Percentiles rank a stretch among this genome's conserved stretches.
Conservation (phyloP, 192 early-diverging fungal genomes). For the Geranomyces michiganensis region DNA sequence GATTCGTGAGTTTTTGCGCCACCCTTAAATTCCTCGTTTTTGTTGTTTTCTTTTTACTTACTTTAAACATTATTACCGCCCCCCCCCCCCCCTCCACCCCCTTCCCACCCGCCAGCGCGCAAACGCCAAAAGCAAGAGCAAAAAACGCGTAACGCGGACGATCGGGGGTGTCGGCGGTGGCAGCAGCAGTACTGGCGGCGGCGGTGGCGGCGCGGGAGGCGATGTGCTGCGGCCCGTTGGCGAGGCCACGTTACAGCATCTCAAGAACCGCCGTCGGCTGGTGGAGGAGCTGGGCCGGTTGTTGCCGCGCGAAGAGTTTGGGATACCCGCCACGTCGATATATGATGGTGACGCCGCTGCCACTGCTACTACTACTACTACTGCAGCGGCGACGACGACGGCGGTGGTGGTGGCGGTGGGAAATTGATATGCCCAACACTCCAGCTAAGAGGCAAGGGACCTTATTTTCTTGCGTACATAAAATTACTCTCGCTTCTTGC, state of each 20-base stretch:
- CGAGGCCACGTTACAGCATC: constrained; percentile 38
- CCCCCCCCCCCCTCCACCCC: background rate
- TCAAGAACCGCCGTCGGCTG: constrained; percentile 40
- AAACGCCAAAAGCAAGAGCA: constrained; percentile 18
- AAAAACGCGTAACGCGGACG: background rate
- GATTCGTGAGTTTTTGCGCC: constrained; percentile 69
- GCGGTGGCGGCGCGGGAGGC: too few species aligned
- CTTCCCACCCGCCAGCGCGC: too few species aligned
- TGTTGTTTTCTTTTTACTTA: background rate
- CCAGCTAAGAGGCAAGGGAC: too few species aligned
- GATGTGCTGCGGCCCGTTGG: constrained; percentile 23
- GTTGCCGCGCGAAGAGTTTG: constrained; percentile 40
- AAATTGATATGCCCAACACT: too few species aligned
- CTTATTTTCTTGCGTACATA: too few species aligned
- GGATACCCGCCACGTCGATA: constrained; percentile 39
- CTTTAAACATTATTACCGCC: too few species aligned
- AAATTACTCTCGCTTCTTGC: background rate
- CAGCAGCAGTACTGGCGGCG: too few species aligned
- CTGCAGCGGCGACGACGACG: too few species aligned
- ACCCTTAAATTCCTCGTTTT: background rate
- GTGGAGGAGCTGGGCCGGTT: constrained; percentile 43
- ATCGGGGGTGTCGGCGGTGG: too few species aligned
- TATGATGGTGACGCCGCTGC: too few species aligned
- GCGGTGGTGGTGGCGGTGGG: too few species aligned
- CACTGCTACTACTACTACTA: background rate